Percentiles rank a stretch among this genome's conserved stretches.
phyloP scores from a whole-genome alignment of 164 flowering plant genomes.

The Kingdonia uniflora region DNA sequence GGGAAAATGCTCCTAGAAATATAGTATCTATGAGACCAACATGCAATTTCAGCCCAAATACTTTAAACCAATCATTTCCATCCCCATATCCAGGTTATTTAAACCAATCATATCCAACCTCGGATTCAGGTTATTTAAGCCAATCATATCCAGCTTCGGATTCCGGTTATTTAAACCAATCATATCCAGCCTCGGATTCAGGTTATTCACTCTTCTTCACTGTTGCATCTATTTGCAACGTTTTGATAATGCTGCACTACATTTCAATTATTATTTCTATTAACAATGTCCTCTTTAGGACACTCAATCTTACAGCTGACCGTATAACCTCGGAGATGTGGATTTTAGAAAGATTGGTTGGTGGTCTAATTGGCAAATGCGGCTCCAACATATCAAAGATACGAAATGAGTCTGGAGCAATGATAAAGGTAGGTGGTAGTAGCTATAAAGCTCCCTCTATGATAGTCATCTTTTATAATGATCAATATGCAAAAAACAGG shows the following conservation, averaged over 20 bases:
- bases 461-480: no score
- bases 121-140: no score
- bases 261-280: conserved; percentile 28
- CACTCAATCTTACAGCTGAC: conserved; percentile 77
- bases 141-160: conserved; percentile 39
- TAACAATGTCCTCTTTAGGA: conserved; percentile 53
- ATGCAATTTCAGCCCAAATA: conserved; percentile 26
- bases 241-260: conserved; percentile 14
- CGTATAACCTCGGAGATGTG: conserved; percentile 58
- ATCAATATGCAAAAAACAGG: background rate
- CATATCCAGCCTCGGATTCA: conserved; percentile 43
- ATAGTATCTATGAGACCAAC: conserved; percentile 68
- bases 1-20: conserved; percentile 74
- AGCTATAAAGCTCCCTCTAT: no score
- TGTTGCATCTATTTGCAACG: conserved; percentile 7
- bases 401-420: conserved; percentile 72
- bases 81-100: no score
- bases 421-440: conserved; percentile 47
- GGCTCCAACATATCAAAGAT: conserved; percentile 85
- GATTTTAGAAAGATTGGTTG: conserved; percentile 66
- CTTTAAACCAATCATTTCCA: no score
- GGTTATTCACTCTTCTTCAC: conserved; percentile 32
- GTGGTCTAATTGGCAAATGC: conserved; percentile 79
- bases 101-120: no score
- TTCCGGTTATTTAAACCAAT: conserved; percentile 73